phyloP scores from a whole-genome alignment of 2,329 filamentous ascomycete genomes.

The Verticillium isaacii region DNA sequence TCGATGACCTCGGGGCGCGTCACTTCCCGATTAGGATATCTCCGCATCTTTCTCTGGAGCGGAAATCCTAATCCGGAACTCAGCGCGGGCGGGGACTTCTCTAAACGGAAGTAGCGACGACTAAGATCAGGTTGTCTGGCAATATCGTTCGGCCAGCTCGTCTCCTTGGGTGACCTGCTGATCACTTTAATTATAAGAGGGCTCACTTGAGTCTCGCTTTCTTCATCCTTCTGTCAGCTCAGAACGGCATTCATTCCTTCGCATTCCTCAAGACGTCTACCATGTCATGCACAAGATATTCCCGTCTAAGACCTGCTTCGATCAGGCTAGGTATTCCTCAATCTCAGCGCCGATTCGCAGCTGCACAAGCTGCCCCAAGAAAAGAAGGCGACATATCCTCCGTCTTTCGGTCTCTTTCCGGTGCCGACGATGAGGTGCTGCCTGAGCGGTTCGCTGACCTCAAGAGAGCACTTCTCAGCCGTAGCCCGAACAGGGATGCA shows the following conservation, averaged over 20 bases:
- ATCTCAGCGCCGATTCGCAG: not conserved
- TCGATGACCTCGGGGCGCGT: not conserved
- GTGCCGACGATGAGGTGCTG: constrained; percentile 36
- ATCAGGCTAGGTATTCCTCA: not conserved
- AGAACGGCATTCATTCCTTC: not conserved
- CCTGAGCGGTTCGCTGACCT: constrained; percentile 52
- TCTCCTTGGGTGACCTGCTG: not conserved
- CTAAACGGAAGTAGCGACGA: not conserved
- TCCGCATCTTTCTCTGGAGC: not conserved
- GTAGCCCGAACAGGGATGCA: constrained; percentile 14
- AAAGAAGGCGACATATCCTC: constrained; percentile 60
- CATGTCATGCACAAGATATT: not conserved
- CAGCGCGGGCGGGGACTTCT: not conserved
- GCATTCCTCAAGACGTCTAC: not conserved
- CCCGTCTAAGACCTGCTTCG: not conserved
- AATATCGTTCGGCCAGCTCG: not conserved
- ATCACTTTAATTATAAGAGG: too few species aligned
- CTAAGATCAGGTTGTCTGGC: not conserved
- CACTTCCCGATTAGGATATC: not conserved
- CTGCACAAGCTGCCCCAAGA: constrained; percentile 24
- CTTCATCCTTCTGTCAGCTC: not conserved
- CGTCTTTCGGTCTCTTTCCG: constrained; percentile 55
- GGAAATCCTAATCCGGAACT: not conserved
- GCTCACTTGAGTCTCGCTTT: too few species aligned
- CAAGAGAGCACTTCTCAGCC: constrained; percentile 49